A percentile compares a stretch with the other conserved stretches of the same genome.
Evolutionary conservation across 441 rosid species (phyloP).

Genomic region (Erodium moschatum): DNA sequence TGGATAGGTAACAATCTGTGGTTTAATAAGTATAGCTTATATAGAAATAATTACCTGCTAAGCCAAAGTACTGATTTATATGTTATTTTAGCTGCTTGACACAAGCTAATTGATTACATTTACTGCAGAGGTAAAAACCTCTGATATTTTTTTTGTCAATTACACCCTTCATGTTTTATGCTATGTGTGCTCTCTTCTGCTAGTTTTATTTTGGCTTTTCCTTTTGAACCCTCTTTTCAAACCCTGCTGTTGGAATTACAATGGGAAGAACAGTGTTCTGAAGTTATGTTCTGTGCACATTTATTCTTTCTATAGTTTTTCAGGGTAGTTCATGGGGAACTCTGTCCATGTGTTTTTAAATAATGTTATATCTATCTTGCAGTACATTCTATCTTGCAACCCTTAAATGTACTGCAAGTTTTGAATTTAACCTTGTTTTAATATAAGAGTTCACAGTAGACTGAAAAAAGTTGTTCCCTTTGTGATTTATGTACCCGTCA

Average conservation of each 20-base stretch:
- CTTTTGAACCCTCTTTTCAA: neutral
- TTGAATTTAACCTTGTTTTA: neutral
- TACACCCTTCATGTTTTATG: neutral
- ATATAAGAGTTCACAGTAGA: neutral
- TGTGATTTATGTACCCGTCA: neutral
- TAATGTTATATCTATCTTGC: too few species aligned
- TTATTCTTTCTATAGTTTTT: neutral
- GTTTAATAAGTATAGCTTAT: neutral
- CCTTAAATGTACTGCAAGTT: neutral
- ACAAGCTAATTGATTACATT: neutral
- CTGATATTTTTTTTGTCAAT: neutral
- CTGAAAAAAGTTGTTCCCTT: neutral
- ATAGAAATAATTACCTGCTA: neutral
- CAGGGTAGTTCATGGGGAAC: neutral
- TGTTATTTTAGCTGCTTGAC: neutral
- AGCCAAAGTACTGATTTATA: neutral
- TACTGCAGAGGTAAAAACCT: neutral
- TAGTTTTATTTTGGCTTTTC: neutral
- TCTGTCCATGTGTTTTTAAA: neutral
- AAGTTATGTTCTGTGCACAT: neutral
- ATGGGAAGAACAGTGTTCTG: neutral
- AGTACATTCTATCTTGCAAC: too few species aligned
- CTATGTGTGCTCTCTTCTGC: neutral
- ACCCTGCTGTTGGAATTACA: neutral
- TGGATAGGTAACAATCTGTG: constrained; percentile 55